Conservation (phyloP, 805 yeast species). For the Starmerella sirachaensis region DNA sequence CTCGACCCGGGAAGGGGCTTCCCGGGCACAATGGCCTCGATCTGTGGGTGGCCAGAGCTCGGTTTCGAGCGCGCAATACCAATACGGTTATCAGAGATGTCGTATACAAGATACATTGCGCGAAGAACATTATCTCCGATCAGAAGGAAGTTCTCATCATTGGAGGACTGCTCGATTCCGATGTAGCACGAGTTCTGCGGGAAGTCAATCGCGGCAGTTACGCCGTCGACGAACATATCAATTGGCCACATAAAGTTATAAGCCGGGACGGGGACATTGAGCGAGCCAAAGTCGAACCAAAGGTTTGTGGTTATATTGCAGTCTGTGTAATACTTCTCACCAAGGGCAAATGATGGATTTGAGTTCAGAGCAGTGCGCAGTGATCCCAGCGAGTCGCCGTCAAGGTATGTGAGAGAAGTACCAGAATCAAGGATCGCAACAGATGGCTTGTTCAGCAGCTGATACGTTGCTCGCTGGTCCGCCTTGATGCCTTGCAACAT, state of each 20-base stretch:
- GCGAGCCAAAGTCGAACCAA: conserved; percentile 26
- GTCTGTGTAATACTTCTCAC: conserved; percentile 29
- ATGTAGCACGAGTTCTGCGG: conserved; percentile 30
- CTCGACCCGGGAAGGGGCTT: conserved; percentile 20
- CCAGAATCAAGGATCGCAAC: conserved; percentile 45
- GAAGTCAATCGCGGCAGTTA: conserved; percentile 25
- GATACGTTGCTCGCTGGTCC: conserved; percentile 23
- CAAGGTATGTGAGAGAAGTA: conserved; percentile 41
- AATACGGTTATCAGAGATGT: conserved; percentile 43
- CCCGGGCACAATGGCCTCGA: conserved; percentile 23
- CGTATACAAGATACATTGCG: conserved; percentile 51
- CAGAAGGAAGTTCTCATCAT: conserved; percentile 30
- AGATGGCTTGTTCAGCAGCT: conserved; percentile 21
- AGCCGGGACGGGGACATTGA: conserved; percentile 24
- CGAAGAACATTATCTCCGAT: conserved; percentile 56
- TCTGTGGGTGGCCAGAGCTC: conserved; percentile 18
- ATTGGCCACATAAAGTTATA: conserved; percentile 30
- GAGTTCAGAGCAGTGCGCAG: conserved; percentile 32
- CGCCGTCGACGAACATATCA: conserved; percentile 24
- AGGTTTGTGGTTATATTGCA: conserved; percentile 28
- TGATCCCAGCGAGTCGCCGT: conserved; percentile 27
- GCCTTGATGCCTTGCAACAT: conserved; percentile 22
- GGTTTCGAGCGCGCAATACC: conserved; percentile 39
- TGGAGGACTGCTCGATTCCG: conserved; percentile 26
- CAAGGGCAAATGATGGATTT: conserved; percentile 29